These are phyloP conservation scores for Fusarium goolgardi DNA, from an alignment of 2,329 filamentous ascomycete genomes.

Conservation along the genomic window DNA sequence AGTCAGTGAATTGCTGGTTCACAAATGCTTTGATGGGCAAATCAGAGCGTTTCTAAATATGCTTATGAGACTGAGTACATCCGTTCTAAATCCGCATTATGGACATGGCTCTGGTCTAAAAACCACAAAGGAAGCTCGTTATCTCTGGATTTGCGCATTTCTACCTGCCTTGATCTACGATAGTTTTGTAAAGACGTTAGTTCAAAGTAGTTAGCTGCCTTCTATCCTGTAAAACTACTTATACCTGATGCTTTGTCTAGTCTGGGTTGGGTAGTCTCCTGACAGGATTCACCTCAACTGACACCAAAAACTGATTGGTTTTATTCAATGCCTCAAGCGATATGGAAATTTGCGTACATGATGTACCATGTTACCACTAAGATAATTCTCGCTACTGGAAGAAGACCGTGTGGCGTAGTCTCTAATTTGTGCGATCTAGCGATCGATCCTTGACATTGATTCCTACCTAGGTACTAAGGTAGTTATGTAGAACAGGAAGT, in stretches of 20 bases:
- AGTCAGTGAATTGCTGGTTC: not conserved
- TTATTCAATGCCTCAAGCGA: not conserved
- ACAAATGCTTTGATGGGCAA: conserved; percentile 11
- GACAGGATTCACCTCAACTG: not conserved
- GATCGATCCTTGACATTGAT: not conserved
- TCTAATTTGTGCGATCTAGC: not conserved
- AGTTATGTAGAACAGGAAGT: not conserved
- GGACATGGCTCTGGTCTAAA: not conserved
- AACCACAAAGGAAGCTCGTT: not conserved
- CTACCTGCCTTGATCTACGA: not conserved
- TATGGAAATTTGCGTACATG: not conserved
- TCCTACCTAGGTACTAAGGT: too few relatives aligned
- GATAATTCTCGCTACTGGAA: not conserved
- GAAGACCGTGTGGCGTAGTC: not conserved
- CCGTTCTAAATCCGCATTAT: conserved; percentile 14
- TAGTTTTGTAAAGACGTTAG: not conserved
- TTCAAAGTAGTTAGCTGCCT: too few relatives aligned
- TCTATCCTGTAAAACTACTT: not conserved
- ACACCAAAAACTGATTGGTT: not conserved
- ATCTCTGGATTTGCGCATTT: not conserved
- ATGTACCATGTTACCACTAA: not conserved
- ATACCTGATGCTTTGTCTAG: not conserved
- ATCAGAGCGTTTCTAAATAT: conserved; percentile 35
- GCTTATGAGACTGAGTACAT: conserved; percentile 17
- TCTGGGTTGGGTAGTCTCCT: not conserved